Conservation (phyloP, 805 yeast genomes). For the Kodamaea sagamina region DNA sequence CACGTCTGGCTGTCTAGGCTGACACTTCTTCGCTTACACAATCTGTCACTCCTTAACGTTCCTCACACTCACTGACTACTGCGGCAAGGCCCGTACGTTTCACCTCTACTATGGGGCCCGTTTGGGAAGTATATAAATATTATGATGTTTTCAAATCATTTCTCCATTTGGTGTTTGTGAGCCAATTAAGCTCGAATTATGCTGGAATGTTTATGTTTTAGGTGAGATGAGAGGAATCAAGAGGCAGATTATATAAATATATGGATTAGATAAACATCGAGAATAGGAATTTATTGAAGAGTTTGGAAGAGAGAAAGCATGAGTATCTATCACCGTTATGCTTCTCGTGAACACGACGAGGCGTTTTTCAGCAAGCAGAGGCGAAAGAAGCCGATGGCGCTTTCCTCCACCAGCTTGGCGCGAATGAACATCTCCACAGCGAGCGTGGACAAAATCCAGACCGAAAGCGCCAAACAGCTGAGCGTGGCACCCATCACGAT, state of each 20-base stretch:
- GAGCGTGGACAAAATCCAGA: neutral
- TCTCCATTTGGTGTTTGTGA: conserved; percentile 2
- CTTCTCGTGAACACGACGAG: conserved; percentile 38
- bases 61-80: no score
- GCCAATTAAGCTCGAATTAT: neutral
- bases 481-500: neutral
- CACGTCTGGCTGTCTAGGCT: no score
- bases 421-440: conserved; percentile 2
- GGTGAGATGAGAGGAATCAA: neutral
- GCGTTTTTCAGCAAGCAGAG: conserved; percentile 15
- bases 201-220: conserved; percentile 2
- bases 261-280: neutral
- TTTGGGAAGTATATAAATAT: conserved; percentile 9
- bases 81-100: no score
- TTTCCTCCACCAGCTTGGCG: conserved; percentile 1
- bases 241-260: neutral
- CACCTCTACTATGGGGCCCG: no score
- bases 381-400: conserved; percentile 6
- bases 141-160: conserved; percentile 3
- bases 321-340: conserved; percentile 43
- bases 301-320: conserved; percentile 18
- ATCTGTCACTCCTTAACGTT: no score
- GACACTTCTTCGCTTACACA: no score
- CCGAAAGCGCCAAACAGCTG: neutral
- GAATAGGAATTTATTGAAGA: conserved; percentile 3